A percentile compares a stretch with the other conserved stretches of the same genome.
Conservation (phyloP, 805 yeast genomes). For the Candida pseudofarinosa region DNA sequence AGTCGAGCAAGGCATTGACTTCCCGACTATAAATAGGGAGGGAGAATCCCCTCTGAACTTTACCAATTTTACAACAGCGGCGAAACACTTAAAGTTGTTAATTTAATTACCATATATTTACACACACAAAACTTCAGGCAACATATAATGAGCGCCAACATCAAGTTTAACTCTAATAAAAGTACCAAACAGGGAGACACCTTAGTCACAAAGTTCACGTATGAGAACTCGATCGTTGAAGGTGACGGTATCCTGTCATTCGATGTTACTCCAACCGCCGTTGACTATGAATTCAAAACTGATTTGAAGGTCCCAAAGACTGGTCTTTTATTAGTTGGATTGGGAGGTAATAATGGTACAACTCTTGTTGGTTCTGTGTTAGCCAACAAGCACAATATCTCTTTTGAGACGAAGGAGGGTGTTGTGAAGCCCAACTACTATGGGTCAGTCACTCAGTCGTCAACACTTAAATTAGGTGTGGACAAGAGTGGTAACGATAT, state of each 20-base stretch:
- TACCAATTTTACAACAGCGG: too few species aligned
- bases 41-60: neutral
- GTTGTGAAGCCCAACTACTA: slow-evolving; percentile 72
- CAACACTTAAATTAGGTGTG: slow-evolving; percentile 86
- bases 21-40: slow-evolving; percentile 2
- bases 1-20: neutral
- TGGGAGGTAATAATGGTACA: slow-evolving; percentile 96
- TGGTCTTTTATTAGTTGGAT: slow-evolving; percentile 87
- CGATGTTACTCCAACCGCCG: slow-evolving; percentile 64
- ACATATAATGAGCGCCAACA: slow-evolving; percentile 27
- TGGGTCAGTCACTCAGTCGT: slow-evolving; percentile 92
- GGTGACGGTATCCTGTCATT: slow-evolving; percentile 47
- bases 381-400: slow-evolving; percentile 76
- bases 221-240: slow-evolving; percentile 73
- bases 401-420: slow-evolving; percentile 82
- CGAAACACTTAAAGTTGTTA: neutral
- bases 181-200: slow-evolving; percentile 47
- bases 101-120: neutral
- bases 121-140: neutral
- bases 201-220: slow-evolving; percentile 59
- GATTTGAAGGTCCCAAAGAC: slow-evolving; percentile 78
- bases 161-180: slow-evolving; percentile 55
- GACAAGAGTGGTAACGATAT: slow-evolving; percentile 79
- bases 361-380: slow-evolving; percentile 80
- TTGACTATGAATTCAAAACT: slow-evolving; percentile 80